These are phyloP conservation scores for Nemania bipapillata DNA, from an alignment of 2,329 filamentous ascomycete species.

Conservation along the genomic window DNA sequence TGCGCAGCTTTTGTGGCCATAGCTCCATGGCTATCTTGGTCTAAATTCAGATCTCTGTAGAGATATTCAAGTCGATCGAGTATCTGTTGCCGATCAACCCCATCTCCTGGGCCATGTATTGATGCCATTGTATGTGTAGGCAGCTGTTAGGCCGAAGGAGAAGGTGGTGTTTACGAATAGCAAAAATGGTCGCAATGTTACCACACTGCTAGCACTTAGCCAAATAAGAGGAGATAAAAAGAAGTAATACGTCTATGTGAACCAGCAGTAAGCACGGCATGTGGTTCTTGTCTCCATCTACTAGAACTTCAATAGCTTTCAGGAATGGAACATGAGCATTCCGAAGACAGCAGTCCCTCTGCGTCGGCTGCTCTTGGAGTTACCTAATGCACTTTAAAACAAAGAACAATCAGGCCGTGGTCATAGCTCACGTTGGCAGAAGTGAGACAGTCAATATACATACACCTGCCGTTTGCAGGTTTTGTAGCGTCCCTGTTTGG, in stretches of 20 bases:
- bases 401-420: conserved; percentile 45
- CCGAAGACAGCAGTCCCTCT: conserved; percentile 36
- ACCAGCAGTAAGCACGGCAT: conserved; percentile 23
- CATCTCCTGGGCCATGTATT: conserved; percentile 9
- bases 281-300: conserved; percentile 41
- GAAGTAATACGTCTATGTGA: conserved; percentile 28
- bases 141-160: neutral
- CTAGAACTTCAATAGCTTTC: conserved; percentile 38
- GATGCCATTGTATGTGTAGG: conserved; percentile 28
- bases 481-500: conserved; percentile 14
- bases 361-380: conserved; percentile 35
- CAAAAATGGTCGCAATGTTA: conserved; percentile 4
- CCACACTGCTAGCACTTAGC: conserved; percentile 17
- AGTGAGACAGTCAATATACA: conserved; percentile 41
- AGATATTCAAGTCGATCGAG: conserved; percentile 23
- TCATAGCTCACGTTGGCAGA: conserved; percentile 17
- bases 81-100: neutral
- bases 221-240: conserved; percentile 17
- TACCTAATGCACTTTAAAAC: conserved; percentile 39
- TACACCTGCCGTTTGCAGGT: conserved; percentile 45
- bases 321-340: conserved; percentile 41
- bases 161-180: conserved; percentile 6
- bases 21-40: neutral
- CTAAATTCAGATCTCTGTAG: conserved; percentile 16
- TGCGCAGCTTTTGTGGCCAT: neutral